Base-by-base conservation (phyloP, 2,329 filamentous ascomycete genomes). In the Epichloe coenophiala region DNA sequence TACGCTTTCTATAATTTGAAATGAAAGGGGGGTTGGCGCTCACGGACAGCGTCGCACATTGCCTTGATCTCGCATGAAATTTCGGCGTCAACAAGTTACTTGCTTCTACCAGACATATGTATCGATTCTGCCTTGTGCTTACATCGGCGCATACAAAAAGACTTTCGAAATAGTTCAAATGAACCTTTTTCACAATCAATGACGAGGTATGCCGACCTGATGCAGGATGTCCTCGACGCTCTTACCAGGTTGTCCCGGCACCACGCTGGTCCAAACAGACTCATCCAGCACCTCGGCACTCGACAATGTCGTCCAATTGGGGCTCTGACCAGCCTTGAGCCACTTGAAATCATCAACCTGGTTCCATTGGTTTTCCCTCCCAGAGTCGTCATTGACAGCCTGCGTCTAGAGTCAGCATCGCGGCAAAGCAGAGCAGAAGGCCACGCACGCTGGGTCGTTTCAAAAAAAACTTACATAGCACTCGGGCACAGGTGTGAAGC, bases 311-410 rank as follows among this genome's bases (percentile, higher is more conserved):
- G 73, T 78, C 88, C 91, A 98, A 63, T 98, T 90, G 2, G 93
- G 93, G 62, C 88, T 96, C 33, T 80, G 80, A 52, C 86, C 88
- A 15, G 78, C 75, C 66, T 90, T 94, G 55, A 96, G 77, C 93
- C 93, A 97, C 68, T 95, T 95, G 74, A 98, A 98, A 65, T 98
- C 93, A 65, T 97, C 88, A 15, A 97, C 86, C 60, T 93, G 81
- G 58, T 90, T 78, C 88, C 88, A 98, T 59, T 85, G 78, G 63
- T 95, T 91, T 52, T 68, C 68, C 61, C 61, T 56, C 6, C 54
- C 44, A 38, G 58, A 47, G n/a, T 68, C 65, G 5, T 60, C 59
- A 33, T 63, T 60, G 6, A 56, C 60, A 41, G 54, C 51, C 60
- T 64, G 38, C 27, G 13, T 45, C 53, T n/a, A 55, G 31, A 21